Conservation (phyloP, 495 filamentous ascomycete genomes). For the Podospora sp. region DNA sequence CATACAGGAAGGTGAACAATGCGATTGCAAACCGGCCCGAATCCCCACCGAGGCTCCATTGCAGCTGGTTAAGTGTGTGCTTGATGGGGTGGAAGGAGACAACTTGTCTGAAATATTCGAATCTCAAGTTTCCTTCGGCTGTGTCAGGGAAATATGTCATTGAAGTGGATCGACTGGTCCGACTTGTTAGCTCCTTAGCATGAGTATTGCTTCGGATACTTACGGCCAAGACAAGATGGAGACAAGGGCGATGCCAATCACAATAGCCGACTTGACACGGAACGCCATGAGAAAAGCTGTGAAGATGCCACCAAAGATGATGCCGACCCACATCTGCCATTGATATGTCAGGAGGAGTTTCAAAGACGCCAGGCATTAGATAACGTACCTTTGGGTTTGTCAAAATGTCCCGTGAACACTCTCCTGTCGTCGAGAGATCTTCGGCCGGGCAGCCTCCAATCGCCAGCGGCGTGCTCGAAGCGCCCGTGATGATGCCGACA, state of each 20-base stretch:
- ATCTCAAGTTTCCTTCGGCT: constrained; percentile 61
- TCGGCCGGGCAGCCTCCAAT: constrained; percentile 65
- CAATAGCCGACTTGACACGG: constrained; percentile 74
- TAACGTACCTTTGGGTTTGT: constrained; percentile 62
- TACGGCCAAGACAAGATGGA: constrained; percentile 80
- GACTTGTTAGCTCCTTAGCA: not conserved
- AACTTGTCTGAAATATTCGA: constrained; percentile 78
- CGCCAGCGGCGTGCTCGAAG: constrained; percentile 61
- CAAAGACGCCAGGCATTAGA: not conserved
- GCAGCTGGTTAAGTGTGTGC: constrained; percentile 62
- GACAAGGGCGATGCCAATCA: constrained; percentile 79
- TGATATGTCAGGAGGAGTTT: constrained; percentile 24
- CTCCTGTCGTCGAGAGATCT: constrained; percentile 40
- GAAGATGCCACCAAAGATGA: constrained; percentile 75
- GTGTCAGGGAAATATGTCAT: constrained; percentile 82
- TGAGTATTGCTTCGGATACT: constrained; percentile 24
- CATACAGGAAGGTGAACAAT: constrained; percentile 83
- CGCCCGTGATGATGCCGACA: constrained; percentile 70
- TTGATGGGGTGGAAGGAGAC: constrained; percentile 77
- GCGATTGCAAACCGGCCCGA: constrained; percentile 70
- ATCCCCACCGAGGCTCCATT: constrained; percentile 62
- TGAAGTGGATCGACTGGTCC: constrained; percentile 60
- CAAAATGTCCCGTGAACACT: constrained; percentile 59
- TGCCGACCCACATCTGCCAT: constrained; percentile 69
- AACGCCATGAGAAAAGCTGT: constrained; percentile 80